Percentiles rank a stretch among this genome's conserved stretches.
phyloP scores from a whole-genome alignment of 2,329 filamentous ascomycete species.

The Tolypocladium paradoxum region DNA sequence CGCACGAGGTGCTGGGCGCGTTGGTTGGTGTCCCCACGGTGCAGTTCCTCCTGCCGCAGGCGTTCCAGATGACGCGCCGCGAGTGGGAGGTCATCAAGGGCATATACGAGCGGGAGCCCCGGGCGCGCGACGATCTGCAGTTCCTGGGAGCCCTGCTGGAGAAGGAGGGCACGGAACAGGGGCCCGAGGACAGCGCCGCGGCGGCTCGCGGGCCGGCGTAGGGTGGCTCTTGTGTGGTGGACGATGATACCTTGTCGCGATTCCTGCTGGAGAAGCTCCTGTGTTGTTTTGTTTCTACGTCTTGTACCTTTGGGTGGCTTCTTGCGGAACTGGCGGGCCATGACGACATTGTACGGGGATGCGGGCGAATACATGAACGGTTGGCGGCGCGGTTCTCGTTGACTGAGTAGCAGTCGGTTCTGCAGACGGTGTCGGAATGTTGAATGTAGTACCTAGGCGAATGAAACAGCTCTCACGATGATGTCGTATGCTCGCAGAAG shows the following conservation, averaged over 20 bases:
- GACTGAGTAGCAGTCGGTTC: neutral
- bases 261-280: neutral
- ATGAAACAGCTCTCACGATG: neutral
- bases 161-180: conserved; percentile 26
- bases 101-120: conserved; percentile 56
- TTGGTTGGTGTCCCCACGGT: conserved; percentile 55
- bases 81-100: conserved; percentile 66
- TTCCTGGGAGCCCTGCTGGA: conserved; percentile 46
- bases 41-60: conserved; percentile 58
- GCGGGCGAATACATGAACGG: neutral
- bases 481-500: neutral
- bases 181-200: conserved; percentile 1
- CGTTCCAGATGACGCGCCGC: conserved; percentile 53
- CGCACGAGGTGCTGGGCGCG: conserved; percentile 52
- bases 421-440: neutral
- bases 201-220: neutral
- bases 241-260: neutral
- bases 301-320: neutral
- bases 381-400: neutral
- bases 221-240: neutral
- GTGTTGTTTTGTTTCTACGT: neutral
- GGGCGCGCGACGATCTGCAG: conserved; percentile 50
- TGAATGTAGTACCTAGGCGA: neutral
- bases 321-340: neutral
- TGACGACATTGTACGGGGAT: too few relatives aligned